phyloP scores from a whole-genome alignment of 2,329 filamentous ascomycete genomes.

The Pyricularia grisea region DNA sequence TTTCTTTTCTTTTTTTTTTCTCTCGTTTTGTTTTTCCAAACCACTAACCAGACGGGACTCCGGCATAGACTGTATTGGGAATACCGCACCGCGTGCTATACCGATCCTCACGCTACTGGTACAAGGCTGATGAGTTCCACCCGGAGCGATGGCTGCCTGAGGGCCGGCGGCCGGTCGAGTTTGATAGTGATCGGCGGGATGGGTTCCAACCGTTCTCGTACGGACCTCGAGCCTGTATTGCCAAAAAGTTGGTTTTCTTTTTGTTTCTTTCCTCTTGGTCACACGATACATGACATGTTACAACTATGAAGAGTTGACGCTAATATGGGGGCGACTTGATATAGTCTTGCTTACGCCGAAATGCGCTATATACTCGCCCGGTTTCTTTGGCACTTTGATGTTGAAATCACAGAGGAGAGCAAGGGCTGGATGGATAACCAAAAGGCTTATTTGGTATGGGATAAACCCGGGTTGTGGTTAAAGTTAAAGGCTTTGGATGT shows the following conservation, averaged over 20 bases:
- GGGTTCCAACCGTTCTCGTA: too few species aligned
- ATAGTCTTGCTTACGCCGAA: slow-evolving; percentile 25
- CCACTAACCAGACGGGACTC: too few species aligned
- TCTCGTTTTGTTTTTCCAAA: neutral
- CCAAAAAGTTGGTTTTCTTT: too few species aligned
- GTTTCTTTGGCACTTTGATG: slow-evolving; percentile 25
- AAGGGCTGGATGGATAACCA: neutral
- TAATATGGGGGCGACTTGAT: too few species aligned
- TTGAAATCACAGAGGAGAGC: slow-evolving; percentile 13
- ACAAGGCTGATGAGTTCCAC: neutral
- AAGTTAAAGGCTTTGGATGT: too few species aligned
- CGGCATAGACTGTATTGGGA: neutral
- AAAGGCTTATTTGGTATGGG: neutral
- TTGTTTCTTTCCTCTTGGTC: too few species aligned
- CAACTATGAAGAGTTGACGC: too few species aligned
- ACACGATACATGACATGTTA: too few species aligned
- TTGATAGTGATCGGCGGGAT: too few species aligned
- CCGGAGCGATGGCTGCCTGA: neutral
- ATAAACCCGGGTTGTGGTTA: neutral
- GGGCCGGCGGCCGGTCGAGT: too few species aligned
- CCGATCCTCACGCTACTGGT: neutral
- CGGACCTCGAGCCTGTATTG: too few species aligned
- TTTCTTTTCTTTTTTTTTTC: neutral
- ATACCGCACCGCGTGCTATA: neutral
- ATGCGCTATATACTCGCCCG: slow-evolving; percentile 25